These are phyloP conservation scores for Berberis thunbergii DNA, from an alignment of 164 flowering plant genomes.

Conservation along the genomic window DNA sequence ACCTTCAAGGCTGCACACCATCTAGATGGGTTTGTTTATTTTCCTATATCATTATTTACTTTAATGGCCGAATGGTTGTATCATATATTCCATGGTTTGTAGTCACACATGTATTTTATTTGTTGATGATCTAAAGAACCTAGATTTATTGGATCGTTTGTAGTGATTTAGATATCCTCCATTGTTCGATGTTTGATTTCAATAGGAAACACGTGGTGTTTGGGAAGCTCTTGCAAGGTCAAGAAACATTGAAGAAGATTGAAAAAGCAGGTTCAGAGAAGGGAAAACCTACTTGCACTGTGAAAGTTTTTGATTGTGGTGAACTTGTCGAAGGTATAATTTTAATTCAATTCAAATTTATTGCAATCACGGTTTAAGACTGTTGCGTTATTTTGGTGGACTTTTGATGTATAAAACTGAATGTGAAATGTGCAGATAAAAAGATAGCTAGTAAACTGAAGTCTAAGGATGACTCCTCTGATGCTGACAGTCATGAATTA, in stretches of 20 bases:
- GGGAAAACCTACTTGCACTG: conserved; percentile 57
- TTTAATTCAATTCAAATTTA: not conserved
- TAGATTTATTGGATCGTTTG: not conserved
- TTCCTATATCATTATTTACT: not conserved
- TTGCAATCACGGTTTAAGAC: too few species aligned
- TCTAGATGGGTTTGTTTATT: conserved; percentile 67
- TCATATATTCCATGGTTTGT: not conserved
- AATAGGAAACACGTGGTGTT: conserved; percentile 77
- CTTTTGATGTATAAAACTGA: too few species aligned
- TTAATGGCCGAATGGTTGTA: not conserved
- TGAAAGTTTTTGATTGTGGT: conserved; percentile 81
- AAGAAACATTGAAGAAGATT: conserved; percentile 60
- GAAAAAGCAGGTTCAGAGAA: conserved; percentile 68
- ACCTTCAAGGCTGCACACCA: conserved; percentile 68
- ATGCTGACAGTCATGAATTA: conserved; percentile 39
- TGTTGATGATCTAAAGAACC: not conserved
- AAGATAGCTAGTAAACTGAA: conserved; percentile 47
- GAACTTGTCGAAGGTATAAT: conserved; percentile 48
- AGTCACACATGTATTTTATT: not conserved
- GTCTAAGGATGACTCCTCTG: conserved; percentile 39
- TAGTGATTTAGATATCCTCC: not conserved
- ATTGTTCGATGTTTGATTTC: not conserved
- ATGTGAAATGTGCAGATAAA: conserved; percentile 35
- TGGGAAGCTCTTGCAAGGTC: conserved; percentile 85
- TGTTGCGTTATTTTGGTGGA: too few species aligned